Base-by-base conservation (phyloP, 805 yeast species). In the Saturnispora halmiae region DNA sequence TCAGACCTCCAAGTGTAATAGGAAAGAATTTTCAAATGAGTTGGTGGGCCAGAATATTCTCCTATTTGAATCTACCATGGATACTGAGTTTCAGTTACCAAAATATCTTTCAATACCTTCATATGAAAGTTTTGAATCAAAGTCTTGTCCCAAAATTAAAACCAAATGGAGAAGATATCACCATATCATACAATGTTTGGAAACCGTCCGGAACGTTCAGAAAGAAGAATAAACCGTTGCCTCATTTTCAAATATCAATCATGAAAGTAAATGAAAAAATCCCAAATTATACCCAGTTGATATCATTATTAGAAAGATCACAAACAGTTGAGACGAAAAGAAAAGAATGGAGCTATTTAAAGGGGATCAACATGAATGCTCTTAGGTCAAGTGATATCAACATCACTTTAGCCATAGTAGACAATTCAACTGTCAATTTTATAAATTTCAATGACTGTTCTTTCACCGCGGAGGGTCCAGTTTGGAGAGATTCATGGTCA, bases 201-300 rank as follows among this genome's bases (percentile, higher is more conserved):
- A 86, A 83, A 55, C 96, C 97, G 2, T 64, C 69, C 2, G 69
- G 82, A 0, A 60, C 65, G 3, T 88, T 82, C 63, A 78, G 77
- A 44, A 86, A 86, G 50, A 77, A 75, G 26, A 51, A 54, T 18
- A 94, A 94, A 1, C 77, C 80, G 0, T 34, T 53, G 2, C 94
- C 96, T 1, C 88, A 88, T 56, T 88, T 73, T 55, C 85, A 79
- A 50, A 60, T 90, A 1, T 67, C 73, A 2, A 74, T 85, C 0
- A 67, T 75, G 13, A 72, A 76, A 43, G 67, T 73, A 3, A 63
- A 62, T 9, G 55, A 58, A 2, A 55, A 56, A 14, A 69, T 80
- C 36, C 84, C 86, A 0, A 58, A 64, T 0, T 58, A 67, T 2
- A 11, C 48, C 1, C 72, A 74, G 10, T 54, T 79, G 1, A 61